Conservation (phyloP, 352 stramenopile genomes). For the Phytophthora pinifolia region DNA sequence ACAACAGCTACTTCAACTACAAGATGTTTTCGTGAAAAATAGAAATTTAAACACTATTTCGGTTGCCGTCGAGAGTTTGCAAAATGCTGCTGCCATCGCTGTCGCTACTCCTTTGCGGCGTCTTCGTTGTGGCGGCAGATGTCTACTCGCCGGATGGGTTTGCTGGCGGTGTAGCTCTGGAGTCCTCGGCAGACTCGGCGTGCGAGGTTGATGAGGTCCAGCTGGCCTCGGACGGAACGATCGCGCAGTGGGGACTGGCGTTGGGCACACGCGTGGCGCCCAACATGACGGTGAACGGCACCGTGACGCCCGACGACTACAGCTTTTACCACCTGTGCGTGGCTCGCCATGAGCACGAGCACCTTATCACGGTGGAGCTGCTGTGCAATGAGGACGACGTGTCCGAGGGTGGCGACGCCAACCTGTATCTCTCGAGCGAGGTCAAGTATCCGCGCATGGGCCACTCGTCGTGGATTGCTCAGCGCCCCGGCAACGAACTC, state of each 20-base stretch:
- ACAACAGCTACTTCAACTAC: background rate
- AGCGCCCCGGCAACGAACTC: slow-evolving; percentile 51
- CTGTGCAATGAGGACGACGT: slow-evolving; percentile 28
- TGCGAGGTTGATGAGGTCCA: slow-evolving; percentile 73
- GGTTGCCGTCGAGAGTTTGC: too few relatives aligned
- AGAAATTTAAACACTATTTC: too few relatives aligned
- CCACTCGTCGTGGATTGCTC: slow-evolving; percentile 71
- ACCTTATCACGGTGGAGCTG: slow-evolving; percentile 71
- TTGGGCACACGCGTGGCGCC: slow-evolving; percentile 53
- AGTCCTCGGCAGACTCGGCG: slow-evolving; percentile 14
- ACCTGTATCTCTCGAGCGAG: slow-evolving; percentile 71
- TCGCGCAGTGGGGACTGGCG: slow-evolving; percentile 45
- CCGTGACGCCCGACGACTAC: slow-evolving; percentile 49
- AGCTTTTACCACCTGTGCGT: slow-evolving; percentile 81
- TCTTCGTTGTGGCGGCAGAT: background rate
- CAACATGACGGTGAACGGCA: slow-evolving; percentile 70
- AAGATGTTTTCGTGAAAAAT: slow-evolving; percentile 13
- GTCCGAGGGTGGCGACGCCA: slow-evolving; percentile 43
- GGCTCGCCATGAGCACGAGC: slow-evolving; percentile 73
- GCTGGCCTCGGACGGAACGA: slow-evolving; percentile 64
- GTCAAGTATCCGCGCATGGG: slow-evolving; percentile 63
- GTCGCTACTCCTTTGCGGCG: slow-evolving; percentile 13
- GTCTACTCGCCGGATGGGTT: slow-evolving; percentile 21
- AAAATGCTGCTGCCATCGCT: background rate
- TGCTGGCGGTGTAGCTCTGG: background rate